Evolutionary conservation across 257 asterid genomes (phyloP).

Genomic region (Rhazya stricta): DNA sequence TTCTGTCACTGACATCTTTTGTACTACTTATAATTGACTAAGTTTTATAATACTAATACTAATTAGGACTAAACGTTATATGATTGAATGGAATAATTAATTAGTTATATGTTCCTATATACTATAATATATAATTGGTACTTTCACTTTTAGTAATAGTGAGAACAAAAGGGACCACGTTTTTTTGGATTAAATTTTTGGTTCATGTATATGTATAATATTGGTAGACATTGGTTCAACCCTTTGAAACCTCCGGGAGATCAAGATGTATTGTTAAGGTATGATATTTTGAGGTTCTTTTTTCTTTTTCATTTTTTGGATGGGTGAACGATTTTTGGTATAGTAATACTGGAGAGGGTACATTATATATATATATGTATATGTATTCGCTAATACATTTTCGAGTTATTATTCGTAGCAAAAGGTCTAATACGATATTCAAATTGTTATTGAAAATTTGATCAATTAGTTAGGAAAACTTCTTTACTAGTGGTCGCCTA

Average conservation of each 20-base stretch:
- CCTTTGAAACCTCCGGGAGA: not conserved
- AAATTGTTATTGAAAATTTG: too few species aligned
- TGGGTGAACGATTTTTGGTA: too few species aligned
- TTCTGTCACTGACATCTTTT: not conserved
- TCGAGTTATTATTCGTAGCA: too few species aligned
- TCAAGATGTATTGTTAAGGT: conserved; percentile 1
- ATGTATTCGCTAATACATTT: too few species aligned
- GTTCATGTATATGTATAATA: not conserved
- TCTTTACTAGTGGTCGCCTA: too few species aligned
- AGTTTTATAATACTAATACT: not conserved
- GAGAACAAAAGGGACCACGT: conserved; percentile 7
- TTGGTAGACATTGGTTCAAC: conserved; percentile 12
- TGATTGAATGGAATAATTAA: not conserved
- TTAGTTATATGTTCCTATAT: not conserved
- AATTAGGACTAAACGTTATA: not conserved
- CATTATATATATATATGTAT: too few species aligned
- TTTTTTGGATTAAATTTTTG: not conserved
- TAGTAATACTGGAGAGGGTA: too few species aligned
- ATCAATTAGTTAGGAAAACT: too few species aligned
- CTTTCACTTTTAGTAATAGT: conserved; percentile 4
- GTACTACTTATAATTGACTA: not conserved
- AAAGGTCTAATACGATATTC: too few species aligned
- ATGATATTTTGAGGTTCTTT: too few species aligned
- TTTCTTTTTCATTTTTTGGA: not conserved
- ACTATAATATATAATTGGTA: not conserved